Conservation (phyloP, 768 basidiomycete genomes). For the Hygrocybe punicea region DNA sequence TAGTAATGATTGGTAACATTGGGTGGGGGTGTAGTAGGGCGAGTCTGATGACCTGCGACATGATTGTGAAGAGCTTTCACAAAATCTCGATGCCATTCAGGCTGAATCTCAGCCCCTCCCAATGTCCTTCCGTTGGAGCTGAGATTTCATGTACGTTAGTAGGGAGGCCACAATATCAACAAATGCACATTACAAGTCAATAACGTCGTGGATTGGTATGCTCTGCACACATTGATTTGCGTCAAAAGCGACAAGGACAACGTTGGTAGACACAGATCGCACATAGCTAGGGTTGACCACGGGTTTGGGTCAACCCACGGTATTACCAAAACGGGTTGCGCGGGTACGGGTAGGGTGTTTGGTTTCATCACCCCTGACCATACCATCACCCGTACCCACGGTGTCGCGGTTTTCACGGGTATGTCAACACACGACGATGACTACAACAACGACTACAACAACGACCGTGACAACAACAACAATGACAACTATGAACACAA, state of each 20-base stretch:
- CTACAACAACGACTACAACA: too few relatives aligned
- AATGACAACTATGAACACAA: too few relatives aligned
- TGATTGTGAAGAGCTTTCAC: not conserved
- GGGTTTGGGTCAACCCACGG: too few relatives aligned
- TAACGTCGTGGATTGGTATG: not conserved
- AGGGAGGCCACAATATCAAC: not conserved
- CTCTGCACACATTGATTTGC: not conserved
- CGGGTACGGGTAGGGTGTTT: too few relatives aligned
- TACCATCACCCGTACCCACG: too few relatives aligned
- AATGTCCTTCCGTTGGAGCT: not conserved
- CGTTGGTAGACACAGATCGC: not conserved
- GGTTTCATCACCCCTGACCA: too few relatives aligned
- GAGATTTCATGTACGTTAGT: not conserved
- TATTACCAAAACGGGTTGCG: too few relatives aligned
- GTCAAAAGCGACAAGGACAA: not conserved
- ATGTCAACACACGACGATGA: too few relatives aligned
- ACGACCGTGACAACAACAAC: too few relatives aligned
- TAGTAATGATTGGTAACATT: not conserved
- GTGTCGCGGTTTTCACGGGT: too few relatives aligned
- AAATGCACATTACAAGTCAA: not conserved
- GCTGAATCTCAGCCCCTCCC: too few relatives aligned
- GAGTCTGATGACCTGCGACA: not conserved
- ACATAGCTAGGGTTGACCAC: too few relatives aligned
- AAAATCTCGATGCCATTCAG: not conserved
- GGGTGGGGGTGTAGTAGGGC: not conserved